Evolutionary conservation across 495 filamentous ascomycete species (phyloP).

Genomic region (Daldinia grandis): DNA sequence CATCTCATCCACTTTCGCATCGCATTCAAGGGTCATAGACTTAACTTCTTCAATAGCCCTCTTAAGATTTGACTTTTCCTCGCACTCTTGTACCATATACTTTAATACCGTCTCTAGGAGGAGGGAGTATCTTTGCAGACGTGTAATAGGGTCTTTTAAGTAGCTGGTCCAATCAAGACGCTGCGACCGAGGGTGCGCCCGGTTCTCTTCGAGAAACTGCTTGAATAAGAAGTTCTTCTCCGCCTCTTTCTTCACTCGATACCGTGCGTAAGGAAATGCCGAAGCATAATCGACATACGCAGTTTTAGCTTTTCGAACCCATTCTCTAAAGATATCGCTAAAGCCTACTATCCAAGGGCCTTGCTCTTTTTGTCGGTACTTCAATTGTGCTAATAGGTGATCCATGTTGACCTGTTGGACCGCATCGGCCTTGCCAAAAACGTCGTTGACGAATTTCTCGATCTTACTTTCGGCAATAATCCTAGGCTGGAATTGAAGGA

Average conservation of each 20-base stretch:
- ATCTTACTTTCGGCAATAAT: conserved; percentile 80
- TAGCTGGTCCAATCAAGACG: conserved; percentile 94
- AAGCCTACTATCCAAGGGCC: conserved; percentile 94
- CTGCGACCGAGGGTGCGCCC: conserved; percentile 80
- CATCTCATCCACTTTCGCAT: conserved; percentile 94
- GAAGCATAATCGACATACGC: conserved; percentile 94
- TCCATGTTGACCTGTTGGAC: conserved; percentile 95
- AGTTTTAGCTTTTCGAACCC: conserved; percentile 91
- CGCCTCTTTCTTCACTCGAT: conserved; percentile 83
- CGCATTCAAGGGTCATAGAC: conserved; percentile 88
- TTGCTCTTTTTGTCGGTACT: conserved; percentile 96
- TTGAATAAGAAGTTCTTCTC: conserved; percentile 86
- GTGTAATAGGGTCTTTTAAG: conserved; percentile 90
- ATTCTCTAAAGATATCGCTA: conserved; percentile 97
- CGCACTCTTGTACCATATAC: conserved; percentile 81
- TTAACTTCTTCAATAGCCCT: conserved; percentile 96
- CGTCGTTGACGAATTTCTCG: conserved; percentile 78
- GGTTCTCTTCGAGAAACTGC: conserved; percentile 81
- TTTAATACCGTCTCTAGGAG: conserved; percentile 84
- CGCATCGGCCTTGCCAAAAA: conserved; percentile 90
- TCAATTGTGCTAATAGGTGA: conserved; percentile 91
- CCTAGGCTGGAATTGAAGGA: conserved; percentile 75
- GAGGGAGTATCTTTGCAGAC: conserved; percentile 89
- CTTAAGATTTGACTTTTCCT: conserved; percentile 87
- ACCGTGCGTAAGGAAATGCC: conserved; percentile 83